Percentiles rank a stretch among this genome's conserved stretches.
Evolutionary conservation across 106 monocot genomes (phyloP).

Genomic region (Acanthochlamys bracteata): DNA sequence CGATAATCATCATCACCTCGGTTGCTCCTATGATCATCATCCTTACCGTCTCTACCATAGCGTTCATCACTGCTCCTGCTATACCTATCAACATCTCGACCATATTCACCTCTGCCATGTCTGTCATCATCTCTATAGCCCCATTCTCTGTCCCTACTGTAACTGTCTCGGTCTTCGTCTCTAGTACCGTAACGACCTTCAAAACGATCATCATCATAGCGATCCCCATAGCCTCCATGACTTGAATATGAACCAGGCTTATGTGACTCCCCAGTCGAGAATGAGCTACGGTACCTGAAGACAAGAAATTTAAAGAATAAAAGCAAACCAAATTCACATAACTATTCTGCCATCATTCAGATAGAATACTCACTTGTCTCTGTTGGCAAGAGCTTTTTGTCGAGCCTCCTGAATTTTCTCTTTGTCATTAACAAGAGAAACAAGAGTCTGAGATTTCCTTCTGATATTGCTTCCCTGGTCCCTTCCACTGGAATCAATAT

Average conservation of each 20-base stretch:
- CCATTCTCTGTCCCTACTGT: constrained; percentile 61
- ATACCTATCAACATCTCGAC: constrained; percentile 45
- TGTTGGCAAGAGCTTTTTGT: constrained; percentile 67
- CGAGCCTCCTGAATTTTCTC: constrained; percentile 82
- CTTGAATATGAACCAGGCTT: constrained; percentile 39
- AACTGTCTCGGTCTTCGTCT: constrained; percentile 54
- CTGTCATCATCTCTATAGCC: constrained; percentile 62
- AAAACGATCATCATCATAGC: constrained; percentile 58
- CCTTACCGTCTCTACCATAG: constrained; percentile 38
- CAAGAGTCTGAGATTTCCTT: constrained; percentile 82
- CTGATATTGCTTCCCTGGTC: constrained; percentile 89
- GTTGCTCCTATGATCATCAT: constrained; percentile 43
- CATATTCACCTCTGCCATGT: constrained; percentile 43
- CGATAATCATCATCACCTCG: constrained; percentile 42
- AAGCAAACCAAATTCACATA: background rate
- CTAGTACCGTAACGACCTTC: constrained; percentile 45
- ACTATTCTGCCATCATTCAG: background rate
- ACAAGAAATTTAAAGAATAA: constrained; percentile 3
- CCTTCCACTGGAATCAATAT: constrained; percentile 81
- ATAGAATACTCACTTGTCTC: constrained; percentile 54
- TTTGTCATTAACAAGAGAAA: constrained; percentile 80
- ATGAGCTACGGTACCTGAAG: constrained; percentile 38
- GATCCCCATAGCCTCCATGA: constrained; percentile 48
- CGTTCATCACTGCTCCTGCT: constrained; percentile 49
- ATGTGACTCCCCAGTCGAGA: constrained; percentile 39